Conservation (phyloP, 208 protist genomes). For the Trypanosoma boissoni region DNA sequence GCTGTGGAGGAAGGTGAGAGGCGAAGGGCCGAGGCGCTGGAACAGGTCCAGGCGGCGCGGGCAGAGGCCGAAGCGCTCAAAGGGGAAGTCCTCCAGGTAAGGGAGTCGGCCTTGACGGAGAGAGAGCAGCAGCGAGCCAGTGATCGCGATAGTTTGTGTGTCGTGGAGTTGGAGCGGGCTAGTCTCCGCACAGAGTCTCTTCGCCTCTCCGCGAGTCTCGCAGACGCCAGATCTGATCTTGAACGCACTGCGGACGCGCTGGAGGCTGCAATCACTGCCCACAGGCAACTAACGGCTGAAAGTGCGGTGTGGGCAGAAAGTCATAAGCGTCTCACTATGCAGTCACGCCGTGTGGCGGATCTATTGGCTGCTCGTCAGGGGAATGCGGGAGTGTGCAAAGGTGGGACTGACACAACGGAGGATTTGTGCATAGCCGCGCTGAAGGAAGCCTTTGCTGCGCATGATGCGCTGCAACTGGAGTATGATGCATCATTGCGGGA, state of each 20-base stretch:
- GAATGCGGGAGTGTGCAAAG: not conserved
- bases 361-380: not conserved
- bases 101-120: no score
- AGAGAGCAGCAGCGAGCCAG: no score
- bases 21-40: not conserved
- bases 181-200: no score
- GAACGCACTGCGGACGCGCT: conserved; percentile 5
- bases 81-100: no score
- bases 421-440: not conserved
- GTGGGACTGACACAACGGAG: conserved; percentile 1
- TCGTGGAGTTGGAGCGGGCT: no score
- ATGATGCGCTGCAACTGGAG: no score
- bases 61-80: not conserved
- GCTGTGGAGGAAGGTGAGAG: not conserved
- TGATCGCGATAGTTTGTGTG: no score
- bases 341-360: not conserved
- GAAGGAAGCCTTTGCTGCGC: not conserved
- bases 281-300: not conserved
- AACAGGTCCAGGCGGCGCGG: not conserved
- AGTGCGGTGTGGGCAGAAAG: not conserved
- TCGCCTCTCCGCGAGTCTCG: not conserved
- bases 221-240: not conserved
- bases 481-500: not conserved
- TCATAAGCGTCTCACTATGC: not conserved
- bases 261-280: not conserved